A percentile compares a stretch with the other conserved stretches of the same genome.
Evolutionary conservation across 164 flowering plant species (phyloP).

Genomic region (Berberis vulgaris): DNA sequence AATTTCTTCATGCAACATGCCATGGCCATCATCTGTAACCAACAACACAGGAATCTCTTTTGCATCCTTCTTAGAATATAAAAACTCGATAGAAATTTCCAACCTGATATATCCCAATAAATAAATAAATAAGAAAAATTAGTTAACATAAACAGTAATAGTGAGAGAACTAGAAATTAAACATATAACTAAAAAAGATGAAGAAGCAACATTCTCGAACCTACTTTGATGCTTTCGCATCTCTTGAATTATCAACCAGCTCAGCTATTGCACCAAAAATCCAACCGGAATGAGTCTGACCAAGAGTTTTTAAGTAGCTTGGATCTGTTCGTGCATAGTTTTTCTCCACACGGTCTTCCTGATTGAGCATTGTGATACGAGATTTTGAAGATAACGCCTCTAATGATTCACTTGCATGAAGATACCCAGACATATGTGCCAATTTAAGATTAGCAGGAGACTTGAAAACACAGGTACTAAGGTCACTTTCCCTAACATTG

Average conservation of each 20-base stretch:
- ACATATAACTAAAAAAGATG: not conserved
- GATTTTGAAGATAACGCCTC: slow-evolving; percentile 1
- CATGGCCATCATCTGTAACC: slow-evolving; percentile 50
- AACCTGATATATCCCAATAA: slow-evolving; percentile 21
- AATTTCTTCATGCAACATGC: slow-evolving; percentile 50
- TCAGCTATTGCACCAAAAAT: slow-evolving; percentile 64
- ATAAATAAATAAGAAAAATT: not conserved
- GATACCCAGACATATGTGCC: not conserved
- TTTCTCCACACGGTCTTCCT: not conserved
- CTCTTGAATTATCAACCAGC: slow-evolving; percentile 59
- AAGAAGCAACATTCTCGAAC: not conserved
- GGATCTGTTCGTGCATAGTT: slow-evolving; percentile 32
- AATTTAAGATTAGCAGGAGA: too few relatives aligned
- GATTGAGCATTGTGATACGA: not conserved
- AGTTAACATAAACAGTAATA: not conserved
- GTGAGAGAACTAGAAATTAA: not conserved
- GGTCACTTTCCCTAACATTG: not conserved
- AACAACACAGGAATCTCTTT: slow-evolving; percentile 40
- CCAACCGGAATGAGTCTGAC: slow-evolving; percentile 48
- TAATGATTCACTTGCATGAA: not conserved
- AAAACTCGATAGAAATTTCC: slow-evolving; percentile 27
- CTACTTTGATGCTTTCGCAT: slow-evolving; percentile 49
- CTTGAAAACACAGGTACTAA: too few relatives aligned
- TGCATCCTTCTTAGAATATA: slow-evolving; percentile 24
- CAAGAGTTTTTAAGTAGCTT: slow-evolving; percentile 37